Evolutionary conservation across 257 asterid species (phyloP), one percentile per base, ranked within the genome.

Genomic region (Anisodus acutangulus): DNA sequence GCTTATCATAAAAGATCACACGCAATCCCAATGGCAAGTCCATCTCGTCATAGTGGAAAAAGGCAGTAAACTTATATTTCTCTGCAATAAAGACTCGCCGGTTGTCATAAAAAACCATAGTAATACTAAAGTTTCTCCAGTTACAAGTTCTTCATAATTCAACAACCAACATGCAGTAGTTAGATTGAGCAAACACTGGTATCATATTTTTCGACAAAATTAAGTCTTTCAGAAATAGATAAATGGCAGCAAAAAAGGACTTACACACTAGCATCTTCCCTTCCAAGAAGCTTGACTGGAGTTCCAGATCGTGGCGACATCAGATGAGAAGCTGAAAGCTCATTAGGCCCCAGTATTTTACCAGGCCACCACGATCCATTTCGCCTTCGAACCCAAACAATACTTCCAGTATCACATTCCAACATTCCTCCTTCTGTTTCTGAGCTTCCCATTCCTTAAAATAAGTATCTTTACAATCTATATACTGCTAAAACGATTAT

Each of bases 361-460:
- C 99, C 99, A 4, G 99, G 99, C 99, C 99, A 97, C 99, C 99
- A 97, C 51, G 99, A 97, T 85, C 99, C 99, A 82, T 97, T 97
- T 84, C 99, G 92, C 83, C 99, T 89, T 49, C 98, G 91, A 53
- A 97, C 99, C 99, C 99, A 97, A 39, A 97, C 99, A 84, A 97
- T 97, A 91, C 99, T 97, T 79, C 99, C 99, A 85, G 94, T 93
- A 86, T 92, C 87, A 86, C 97, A 92, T 90, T 93, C 98, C 63
- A 80, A 91, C 79, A 83, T 84, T 87, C 90, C 93, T 45, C 88
- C 88, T 57, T 91, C 97, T 11, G 91, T 86, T 86, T 93, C 98
- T 35, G 99, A 91, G 90, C 95, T 93, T 82, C 87, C 97, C 99
- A 94, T 97, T 47, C 67, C 43, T 55, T 83, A 71, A 67, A 41